These are phyloP conservation scores for Boletellus ananiceps DNA, from an alignment of 768 basidiomycete genomes.

Conservation along the genomic window DNA sequence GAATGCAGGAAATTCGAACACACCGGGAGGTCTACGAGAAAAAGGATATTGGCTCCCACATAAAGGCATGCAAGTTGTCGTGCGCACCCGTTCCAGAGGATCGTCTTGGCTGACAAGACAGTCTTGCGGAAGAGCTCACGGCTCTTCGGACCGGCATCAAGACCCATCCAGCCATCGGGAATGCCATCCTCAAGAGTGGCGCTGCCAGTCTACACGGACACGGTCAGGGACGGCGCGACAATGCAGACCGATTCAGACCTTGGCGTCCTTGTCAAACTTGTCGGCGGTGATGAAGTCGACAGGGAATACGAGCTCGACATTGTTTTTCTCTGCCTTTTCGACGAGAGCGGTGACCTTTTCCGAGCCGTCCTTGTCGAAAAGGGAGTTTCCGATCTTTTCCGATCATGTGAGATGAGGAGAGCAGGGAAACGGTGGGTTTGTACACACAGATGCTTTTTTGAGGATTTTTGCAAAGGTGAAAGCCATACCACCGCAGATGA, in stretches of 20 bases:
- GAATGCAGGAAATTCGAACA: slow-evolving; percentile 95
- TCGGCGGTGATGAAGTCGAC: slow-evolving; percentile 92
- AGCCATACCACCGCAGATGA: slow-evolving; percentile 97
- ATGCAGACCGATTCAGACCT: slow-evolving; percentile 40
- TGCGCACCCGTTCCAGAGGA: slow-evolving; percentile 90
- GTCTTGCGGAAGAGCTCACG: slow-evolving; percentile 72
- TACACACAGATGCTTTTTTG: slow-evolving; percentile 63
- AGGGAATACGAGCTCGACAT: slow-evolving; percentile 93
- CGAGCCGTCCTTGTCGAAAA: slow-evolving; percentile 87
- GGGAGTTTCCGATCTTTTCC: slow-evolving; percentile 80
- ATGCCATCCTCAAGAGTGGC: slow-evolving; percentile 87
- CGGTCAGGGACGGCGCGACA: slow-evolving; percentile 1
- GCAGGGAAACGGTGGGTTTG: background rate
- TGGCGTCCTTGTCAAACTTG: slow-evolving; percentile 91
- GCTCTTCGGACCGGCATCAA: slow-evolving; percentile 87
- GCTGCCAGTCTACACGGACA: slow-evolving; percentile 48
- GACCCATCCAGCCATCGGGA: slow-evolving; percentile 91
- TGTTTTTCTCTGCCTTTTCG: slow-evolving; percentile 88
- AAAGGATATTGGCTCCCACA: background rate
- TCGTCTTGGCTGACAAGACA: slow-evolving; percentile 87
- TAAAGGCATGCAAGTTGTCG: background rate
- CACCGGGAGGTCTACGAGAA: slow-evolving; percentile 80
- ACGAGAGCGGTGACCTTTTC: slow-evolving; percentile 80
- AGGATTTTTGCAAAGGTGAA: slow-evolving; percentile 98
- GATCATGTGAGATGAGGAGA: slow-evolving; percentile 3